phyloP scores from a whole-genome alignment of 2,329 filamentous ascomycete species.

The Trichoderma atroviride region DNA sequence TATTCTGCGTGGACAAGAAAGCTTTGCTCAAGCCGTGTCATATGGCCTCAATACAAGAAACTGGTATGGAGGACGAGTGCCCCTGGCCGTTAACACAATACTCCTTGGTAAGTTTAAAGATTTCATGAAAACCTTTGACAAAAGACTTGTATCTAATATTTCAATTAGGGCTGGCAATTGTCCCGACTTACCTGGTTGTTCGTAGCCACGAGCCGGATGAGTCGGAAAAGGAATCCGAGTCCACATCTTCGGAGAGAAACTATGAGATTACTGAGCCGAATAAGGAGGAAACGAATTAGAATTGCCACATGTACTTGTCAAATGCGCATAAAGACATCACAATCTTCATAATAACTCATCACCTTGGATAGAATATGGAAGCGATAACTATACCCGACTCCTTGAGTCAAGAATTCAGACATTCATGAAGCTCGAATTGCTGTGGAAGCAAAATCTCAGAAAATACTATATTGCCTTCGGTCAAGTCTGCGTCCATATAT shows the following conservation, averaged over 20 bases:
- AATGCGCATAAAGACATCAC: neutral
- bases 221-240: neutral
- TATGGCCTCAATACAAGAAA: conserved; percentile 44
- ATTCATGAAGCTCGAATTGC: neutral
- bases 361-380: neutral
- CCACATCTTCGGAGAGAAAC: neutral
- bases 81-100: conserved; percentile 44
- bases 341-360: neutral
- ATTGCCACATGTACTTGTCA: neutral
- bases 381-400: neutral
- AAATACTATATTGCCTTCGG: neutral
- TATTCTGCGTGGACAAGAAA: conserved; percentile 46
- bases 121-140: neutral
- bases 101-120: conserved; percentile 38
- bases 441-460: too few species aligned
- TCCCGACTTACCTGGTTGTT: conserved; percentile 14
- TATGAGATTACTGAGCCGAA: neutral
- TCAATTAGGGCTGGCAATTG: neutral
- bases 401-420: neutral
- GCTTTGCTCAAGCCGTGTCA: conserved; percentile 45
- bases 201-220: conserved; percentile 4
- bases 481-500: neutral
- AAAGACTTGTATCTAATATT: neutral
- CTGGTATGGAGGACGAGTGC: conserved; percentile 45
- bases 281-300: neutral